Percentiles rank a stretch among this genome's conserved stretches.
Evolutionary conservation across 176 grass and related monocot genomes (phyloP).

Genomic region (Lolium perenne): DNA sequence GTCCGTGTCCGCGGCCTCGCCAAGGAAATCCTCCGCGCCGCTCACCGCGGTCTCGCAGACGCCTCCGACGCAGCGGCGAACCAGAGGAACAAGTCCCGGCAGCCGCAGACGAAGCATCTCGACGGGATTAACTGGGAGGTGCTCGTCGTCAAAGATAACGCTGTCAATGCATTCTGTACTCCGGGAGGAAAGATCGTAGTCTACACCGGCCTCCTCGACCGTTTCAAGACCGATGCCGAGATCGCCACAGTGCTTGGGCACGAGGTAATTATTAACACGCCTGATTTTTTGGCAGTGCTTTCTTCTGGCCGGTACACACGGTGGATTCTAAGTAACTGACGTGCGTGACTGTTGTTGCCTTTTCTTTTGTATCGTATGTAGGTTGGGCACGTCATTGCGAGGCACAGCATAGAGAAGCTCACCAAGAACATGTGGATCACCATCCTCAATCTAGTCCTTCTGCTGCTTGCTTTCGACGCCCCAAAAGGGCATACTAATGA

Average conservation of each 20-base stretch:
- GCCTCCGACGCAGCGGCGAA: neutral
- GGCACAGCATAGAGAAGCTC: constrained; percentile 51
- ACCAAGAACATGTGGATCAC: constrained; percentile 19
- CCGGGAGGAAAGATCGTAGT: constrained; percentile 81
- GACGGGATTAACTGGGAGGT: constrained; percentile 85
- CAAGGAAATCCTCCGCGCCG: neutral
- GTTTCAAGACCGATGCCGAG: constrained; percentile 75
- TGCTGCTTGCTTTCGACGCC: constrained; percentile 45
- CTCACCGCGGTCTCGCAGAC: neutral
- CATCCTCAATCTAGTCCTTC: neutral
- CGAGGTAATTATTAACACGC: neutral
- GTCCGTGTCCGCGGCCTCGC: neutral
- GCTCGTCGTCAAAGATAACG: constrained; percentile 67
- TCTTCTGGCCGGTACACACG: neutral
- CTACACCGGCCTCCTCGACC: constrained; percentile 75
- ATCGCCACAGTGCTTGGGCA: constrained; percentile 74
- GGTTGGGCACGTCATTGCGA: constrained; percentile 77
- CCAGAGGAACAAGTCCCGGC: neutral
- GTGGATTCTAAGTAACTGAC: neutral
- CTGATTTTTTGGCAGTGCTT: neutral
- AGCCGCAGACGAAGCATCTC: constrained; percentile 58
- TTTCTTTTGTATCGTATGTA: constrained; percentile 31
- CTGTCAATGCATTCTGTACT: constrained; percentile 74
- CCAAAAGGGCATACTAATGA: neutral
- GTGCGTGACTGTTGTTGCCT: neutral